Base-by-base conservation (phyloP, 495 filamentous ascomycete species). In the Hypoxylon rickii region DNA sequence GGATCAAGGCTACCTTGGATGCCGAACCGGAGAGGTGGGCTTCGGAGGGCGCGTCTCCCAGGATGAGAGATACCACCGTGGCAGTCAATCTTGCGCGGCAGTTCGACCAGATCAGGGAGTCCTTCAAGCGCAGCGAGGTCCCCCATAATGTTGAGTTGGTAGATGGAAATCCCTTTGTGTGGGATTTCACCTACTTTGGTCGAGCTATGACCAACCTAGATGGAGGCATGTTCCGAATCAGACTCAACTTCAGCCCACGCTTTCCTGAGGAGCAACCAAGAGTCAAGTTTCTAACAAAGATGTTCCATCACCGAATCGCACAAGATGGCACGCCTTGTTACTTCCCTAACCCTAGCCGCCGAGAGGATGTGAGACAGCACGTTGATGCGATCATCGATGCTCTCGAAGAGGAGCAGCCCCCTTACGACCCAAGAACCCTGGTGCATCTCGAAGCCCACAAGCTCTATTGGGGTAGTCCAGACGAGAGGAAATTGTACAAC, bases 231-330 rank as follows among this genome's bases (percentile, higher is more conserved):
- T 92, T 97, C 74, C 81, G 80, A 46, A 86, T 97, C 63, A 86
- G 79, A 59, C 78, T 97, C 21, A 79, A 76, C 61, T 85, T 97
- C 69, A 96, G 92, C 61, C 86, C 92, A n/a, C 80, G 85, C 8
- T 96, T 96, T 63, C 94, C 94, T 0, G 84, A 88, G n/a, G 90
- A 94, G 57, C 92, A 96, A 57, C 94, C 95, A 10, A 81, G 94
- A 45, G 85, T 91, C 32, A 86, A 82, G 42, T 84, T 96, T 58
- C 82, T 92, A 61, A 94, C 89, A 0, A 77, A 83, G 3, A 75
- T 98, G 18, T 96, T 90, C 68, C 94, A 98, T 63, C 86, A 96
- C 51, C 86, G 90, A n/a, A 86, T 98, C 16, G 86, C 91, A 16
- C 74, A 78, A 10, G 80, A 86, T 53, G 90, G 92, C 0, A 83